Evolutionary conservation across 1,284 basidiomycete genomes (phyloP).

Genomic region (Boletus hoseneyae): DNA sequence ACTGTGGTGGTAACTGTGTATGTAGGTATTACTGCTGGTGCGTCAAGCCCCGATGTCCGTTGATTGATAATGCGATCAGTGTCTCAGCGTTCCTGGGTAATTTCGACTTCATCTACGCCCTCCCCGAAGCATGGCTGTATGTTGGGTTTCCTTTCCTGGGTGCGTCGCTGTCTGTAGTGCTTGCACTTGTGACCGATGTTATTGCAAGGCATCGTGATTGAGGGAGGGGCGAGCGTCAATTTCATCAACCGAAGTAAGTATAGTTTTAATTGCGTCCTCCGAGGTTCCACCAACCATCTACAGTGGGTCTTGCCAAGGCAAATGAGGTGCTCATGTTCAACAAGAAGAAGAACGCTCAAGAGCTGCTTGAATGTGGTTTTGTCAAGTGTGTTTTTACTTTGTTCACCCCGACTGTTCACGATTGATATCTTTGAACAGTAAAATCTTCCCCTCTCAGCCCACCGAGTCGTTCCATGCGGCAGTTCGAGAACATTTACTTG

Average conservation of each 20-base stretch:
- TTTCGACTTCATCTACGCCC: conserved; percentile 71
- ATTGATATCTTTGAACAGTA: conserved; percentile 35
- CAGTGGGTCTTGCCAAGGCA: conserved; percentile 66
- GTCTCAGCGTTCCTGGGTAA: conserved; percentile 60
- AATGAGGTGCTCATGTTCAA: conserved; percentile 69
- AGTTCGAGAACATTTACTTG: conserved; percentile 46
- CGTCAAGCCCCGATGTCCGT: background rate
- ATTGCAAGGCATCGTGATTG: conserved; percentile 52
- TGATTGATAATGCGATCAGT: background rate
- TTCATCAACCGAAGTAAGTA: conserved; percentile 60
- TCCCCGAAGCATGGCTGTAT: conserved; percentile 59
- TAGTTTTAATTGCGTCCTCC: background rate
- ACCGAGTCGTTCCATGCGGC: conserved; percentile 51
- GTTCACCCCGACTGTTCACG: background rate
- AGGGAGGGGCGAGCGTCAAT: conserved; percentile 64
- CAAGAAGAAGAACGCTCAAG: conserved; percentile 59
- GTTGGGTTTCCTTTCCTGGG: conserved; percentile 70
- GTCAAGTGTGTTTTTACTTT: conserved; percentile 48
- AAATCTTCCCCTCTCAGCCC: conserved; percentile 56
- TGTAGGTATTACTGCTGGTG: conserved; percentile 63
- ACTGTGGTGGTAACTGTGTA: conserved; percentile 5
- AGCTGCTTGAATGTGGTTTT: conserved; percentile 59
- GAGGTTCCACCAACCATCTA: background rate
- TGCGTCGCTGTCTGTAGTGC: conserved; percentile 26
- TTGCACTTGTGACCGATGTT: conserved; percentile 2